Evolutionary conservation across 2,329 filamentous ascomycete species (phyloP), one percentile per base, ranked within the genome.

Genomic region (Zopfia rhizophila): DNA sequence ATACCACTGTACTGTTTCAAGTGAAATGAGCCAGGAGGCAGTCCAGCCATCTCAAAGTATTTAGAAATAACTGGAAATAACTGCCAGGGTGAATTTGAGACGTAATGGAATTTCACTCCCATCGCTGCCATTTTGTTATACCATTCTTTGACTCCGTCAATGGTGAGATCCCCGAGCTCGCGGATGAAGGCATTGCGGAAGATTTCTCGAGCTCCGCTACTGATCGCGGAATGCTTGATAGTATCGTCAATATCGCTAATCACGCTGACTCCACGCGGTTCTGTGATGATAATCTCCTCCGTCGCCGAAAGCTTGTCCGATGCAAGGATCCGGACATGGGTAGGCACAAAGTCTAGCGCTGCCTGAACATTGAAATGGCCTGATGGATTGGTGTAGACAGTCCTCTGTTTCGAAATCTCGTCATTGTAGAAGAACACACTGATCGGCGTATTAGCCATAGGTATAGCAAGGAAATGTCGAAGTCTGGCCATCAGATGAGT

Each of bases 51-150:
- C 55, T 86, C 85, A 69, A 97, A 96, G 68, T 89, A 99, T 40
- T 84, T 90, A 4, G 90, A 88, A 8, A 99, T 77, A 2, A 97
- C 85, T 0, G 94, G 94, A 61, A 90, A 99, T 5, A 99, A 81
- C 69, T 99, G 95, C 95, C 95, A 99, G 0, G 94, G 94, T 38
- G 93, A 96, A 72, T 99, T 99, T n/a, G 94, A 99, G 55, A 96
- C 95, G 70, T 99, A 99, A 68, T 99, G 95, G 39, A 99, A 82
- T 60, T 86, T 84, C 17, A 97, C 93, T 13, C 92, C 91, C 75
- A 93, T 84, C 14, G 85, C 79, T 27, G 88, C 82, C 73, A 99
- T 80, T 14, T 79, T 79, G 24, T 79, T 84, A 66, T 97, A 99
- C 93, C 94, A 97, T 52, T 95, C 90, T 46, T 80, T 83, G 14